Conservation (phyloP, 495 filamentous ascomycete genomes). For the Cairneyella variabilis region DNA sequence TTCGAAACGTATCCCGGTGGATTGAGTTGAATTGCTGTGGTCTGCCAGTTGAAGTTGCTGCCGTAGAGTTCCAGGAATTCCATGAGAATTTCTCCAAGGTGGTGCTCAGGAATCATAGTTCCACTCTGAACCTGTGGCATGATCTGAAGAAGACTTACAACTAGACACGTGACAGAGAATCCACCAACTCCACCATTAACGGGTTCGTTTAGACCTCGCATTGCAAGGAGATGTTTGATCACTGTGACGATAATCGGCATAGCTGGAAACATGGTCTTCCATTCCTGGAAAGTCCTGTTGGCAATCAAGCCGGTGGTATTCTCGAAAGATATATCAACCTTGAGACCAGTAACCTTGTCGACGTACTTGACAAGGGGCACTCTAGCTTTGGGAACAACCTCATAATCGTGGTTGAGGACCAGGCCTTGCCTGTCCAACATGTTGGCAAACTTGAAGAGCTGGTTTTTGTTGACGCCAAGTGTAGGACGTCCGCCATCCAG, state of each 20-base stretch:
- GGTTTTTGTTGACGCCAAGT: constrained; percentile 35
- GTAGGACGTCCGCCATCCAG: constrained; percentile 31
- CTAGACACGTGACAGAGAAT: constrained; percentile 88
- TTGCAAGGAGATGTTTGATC: constrained; percentile 87
- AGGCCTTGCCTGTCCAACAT: constrained; percentile 47
- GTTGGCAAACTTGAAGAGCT: constrained; percentile 42
- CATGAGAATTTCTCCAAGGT: constrained; percentile 75
- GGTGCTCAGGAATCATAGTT: constrained; percentile 51
- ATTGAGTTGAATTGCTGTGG: constrained; percentile 67
- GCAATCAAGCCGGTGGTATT: constrained; percentile 76
- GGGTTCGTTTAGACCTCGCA: constrained; percentile 88
- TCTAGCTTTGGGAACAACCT: constrained; percentile 68
- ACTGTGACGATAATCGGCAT: constrained; percentile 81
- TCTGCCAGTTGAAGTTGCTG: constrained; percentile 63
- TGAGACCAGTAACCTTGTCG: constrained; percentile 67
- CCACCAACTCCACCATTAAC: constrained; percentile 88
- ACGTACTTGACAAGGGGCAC: constrained; percentile 93
- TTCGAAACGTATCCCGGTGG: constrained; percentile 70
- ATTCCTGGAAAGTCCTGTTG: constrained; percentile 70
- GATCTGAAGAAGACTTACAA: constrained; percentile 79
- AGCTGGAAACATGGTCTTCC: constrained; percentile 72
- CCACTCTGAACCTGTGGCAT: constrained; percentile 61
- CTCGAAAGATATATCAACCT: constrained; percentile 91
- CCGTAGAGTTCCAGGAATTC: constrained; percentile 89
- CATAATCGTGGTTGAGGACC: constrained; percentile 46